Conservation (phyloP, 441 rosid genomes). For the Pelargonium australe region DNA sequence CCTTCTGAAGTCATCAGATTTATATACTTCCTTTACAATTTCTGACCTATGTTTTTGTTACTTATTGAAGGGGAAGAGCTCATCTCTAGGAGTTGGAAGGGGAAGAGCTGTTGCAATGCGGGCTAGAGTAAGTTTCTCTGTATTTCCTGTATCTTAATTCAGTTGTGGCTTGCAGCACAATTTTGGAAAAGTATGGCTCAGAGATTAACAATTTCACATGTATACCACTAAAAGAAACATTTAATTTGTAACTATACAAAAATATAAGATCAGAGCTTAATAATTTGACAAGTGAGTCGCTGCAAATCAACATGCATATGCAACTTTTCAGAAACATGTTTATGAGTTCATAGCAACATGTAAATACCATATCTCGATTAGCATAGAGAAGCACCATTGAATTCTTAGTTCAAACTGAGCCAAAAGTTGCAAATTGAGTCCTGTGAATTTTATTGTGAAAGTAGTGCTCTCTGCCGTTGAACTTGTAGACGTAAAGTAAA, state of each 20-base stretch:
- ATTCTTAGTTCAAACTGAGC: too few relatives aligned
- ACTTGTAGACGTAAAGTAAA: not conserved
- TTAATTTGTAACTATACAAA: too few relatives aligned
- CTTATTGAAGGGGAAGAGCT: constrained; percentile 81
- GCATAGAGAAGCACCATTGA: too few relatives aligned
- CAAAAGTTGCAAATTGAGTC: not conserved
- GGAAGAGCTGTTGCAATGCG: constrained; percentile 98
- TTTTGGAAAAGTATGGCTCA: too few relatives aligned
- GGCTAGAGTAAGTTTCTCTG: constrained; percentile 63
- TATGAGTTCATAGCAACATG: not conserved
- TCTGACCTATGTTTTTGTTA: constrained; percentile 12
- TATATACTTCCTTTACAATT: not conserved
- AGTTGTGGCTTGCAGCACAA: constrained; percentile 1
- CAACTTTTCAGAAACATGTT: not conserved
- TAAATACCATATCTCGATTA: too few relatives aligned
- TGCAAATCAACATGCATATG: not conserved
- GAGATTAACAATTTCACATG: too few relatives aligned
- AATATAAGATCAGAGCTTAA: not conserved
- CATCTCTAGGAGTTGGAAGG: constrained; percentile 94
- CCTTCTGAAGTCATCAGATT: not conserved
- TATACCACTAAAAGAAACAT: too few relatives aligned
- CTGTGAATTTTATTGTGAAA: not conserved
- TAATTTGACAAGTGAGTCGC: not conserved
- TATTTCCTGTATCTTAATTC: not conserved
- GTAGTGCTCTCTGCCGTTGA: not conserved